A percentile compares a stretch with the other conserved stretches of the same genome.
phyloP scores from a whole-genome alignment of 352 stramenopile species.

The Phytophthora kernoviae region DNA sequence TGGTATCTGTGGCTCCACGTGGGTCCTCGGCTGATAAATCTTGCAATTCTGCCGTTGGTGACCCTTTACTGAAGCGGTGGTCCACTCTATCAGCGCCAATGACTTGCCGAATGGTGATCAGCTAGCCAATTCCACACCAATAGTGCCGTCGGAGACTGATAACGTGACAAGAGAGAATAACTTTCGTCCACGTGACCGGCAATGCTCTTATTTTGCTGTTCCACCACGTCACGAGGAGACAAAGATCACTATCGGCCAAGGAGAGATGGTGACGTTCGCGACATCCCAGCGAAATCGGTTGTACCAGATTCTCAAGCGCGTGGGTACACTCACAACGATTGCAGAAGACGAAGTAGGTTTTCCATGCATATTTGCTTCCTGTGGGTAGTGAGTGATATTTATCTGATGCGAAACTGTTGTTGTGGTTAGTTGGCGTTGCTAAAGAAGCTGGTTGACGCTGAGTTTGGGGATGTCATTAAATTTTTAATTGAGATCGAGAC shows the following conservation, averaged over 20 bases:
- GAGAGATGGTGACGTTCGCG: constrained; percentile 36
- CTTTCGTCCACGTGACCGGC: background rate
- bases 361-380: background rate
- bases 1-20: background rate
- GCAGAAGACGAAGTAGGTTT: constrained; percentile 61
- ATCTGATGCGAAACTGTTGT: constrained; percentile 12
- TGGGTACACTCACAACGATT: constrained; percentile 50
- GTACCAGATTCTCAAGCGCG: constrained; percentile 69
- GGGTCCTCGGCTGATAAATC: constrained; percentile 3
- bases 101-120: background rate
- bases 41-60: background rate
- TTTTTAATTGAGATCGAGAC: constrained; percentile 58
- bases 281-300: constrained; percentile 61
- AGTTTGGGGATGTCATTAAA: constrained; percentile 73
- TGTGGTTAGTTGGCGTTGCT: constrained; percentile 52
- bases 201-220: background rate
- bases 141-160: background rate
- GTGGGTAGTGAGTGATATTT: background rate
- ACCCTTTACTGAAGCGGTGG: constrained; percentile 7
- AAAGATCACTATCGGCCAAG: constrained; percentile 58
- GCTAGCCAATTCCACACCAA: background rate
- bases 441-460: constrained; percentile 75
- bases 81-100: background rate
- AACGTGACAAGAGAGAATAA: background rate
- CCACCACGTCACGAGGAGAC: constrained; percentile 48